Conservation (phyloP, 2,329 filamentous ascomycete genomes). For the Onygenales sp. region DNA sequence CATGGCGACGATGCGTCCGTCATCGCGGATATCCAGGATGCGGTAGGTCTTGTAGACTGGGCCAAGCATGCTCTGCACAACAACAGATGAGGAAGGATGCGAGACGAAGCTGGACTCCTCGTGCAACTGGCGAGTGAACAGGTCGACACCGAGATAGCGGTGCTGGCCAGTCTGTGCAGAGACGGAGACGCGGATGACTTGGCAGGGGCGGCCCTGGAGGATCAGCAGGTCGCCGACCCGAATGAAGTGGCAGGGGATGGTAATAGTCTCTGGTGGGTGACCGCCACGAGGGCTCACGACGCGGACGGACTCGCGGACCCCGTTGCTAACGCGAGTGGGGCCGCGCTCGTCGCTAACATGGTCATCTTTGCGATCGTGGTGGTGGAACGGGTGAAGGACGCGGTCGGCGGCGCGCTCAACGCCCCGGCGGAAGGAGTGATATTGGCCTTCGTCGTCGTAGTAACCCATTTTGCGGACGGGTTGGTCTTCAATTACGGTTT, state of each 20-base stretch:
- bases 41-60: slow-evolving; percentile 99
- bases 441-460: slow-evolving; percentile 70
- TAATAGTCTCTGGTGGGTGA: slow-evolving; percentile 69
- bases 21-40: slow-evolving; percentile 91
- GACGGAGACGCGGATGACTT: slow-evolving; percentile 99
- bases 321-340: slow-evolving; percentile 35
- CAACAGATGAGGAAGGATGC: slow-evolving; percentile 90
- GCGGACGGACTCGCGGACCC: slow-evolving; percentile 39
- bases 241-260: slow-evolving; percentile 99
- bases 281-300: slow-evolving; percentile 42
- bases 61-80: slow-evolving; percentile 99
- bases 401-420: slow-evolving; percentile 57
- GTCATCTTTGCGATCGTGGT: slow-evolving; percentile 34
- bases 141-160: slow-evolving; percentile 98
- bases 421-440: slow-evolving; percentile 65
- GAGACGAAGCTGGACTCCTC: slow-evolving; percentile 98
- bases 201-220: slow-evolving; percentile 97
- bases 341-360: slow-evolving; percentile 33
- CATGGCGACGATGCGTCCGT: slow-evolving; percentile 78
- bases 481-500: slow-evolving; percentile 43
- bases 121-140: slow-evolving; percentile 99
- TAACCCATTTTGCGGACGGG: slow-evolving; percentile 61
- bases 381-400: slow-evolving; percentile 54
- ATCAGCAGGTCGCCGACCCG: slow-evolving; percentile 97
- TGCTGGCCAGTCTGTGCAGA: slow-evolving; percentile 97